These are phyloP conservation scores for Bothriochloa decipiens DNA, from an alignment of 176 grass and related monocot species.

Conservation along the genomic window DNA sequence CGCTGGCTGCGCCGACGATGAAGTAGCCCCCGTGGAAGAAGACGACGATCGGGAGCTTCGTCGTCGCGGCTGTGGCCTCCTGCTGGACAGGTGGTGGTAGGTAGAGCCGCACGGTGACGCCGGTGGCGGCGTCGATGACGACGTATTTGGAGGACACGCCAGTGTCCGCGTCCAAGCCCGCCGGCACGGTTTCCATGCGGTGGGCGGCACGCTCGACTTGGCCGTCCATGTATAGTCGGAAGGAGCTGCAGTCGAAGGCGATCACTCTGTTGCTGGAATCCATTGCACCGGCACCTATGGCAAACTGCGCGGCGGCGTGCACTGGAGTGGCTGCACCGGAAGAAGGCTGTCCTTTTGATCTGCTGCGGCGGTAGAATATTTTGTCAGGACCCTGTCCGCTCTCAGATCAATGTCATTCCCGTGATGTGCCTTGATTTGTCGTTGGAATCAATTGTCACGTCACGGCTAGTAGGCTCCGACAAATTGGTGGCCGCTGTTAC, in stretches of 20 bases:
- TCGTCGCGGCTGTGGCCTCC: background rate
- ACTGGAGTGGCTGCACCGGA: background rate
- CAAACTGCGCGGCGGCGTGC: background rate
- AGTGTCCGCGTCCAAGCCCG: conserved; percentile 48
- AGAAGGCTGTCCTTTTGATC: background rate
- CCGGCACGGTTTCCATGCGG: background rate
- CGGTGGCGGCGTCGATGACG: conserved; percentile 45
- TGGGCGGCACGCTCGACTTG: conserved; percentile 9
- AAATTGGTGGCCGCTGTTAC: too few relatives aligned
- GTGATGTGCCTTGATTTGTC: background rate
- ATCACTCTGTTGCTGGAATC: conserved; percentile 37
- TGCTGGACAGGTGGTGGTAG: background rate
- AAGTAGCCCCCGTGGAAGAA: conserved; percentile 76
- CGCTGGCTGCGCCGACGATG: conserved; percentile 44
- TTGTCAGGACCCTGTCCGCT: background rate
- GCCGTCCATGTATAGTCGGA: conserved; percentile 45
- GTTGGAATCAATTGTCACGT: background rate
- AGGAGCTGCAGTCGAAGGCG: conserved; percentile 13
- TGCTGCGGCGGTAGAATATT: background rate
- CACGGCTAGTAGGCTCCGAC: background rate
- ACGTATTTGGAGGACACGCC: conserved; percentile 42
- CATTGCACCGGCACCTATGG: conserved; percentile 2
- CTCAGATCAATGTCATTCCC: background rate
- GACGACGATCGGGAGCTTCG: conserved; percentile 50
- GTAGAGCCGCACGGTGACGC: conserved; percentile 37